Percentiles rank a stretch among this genome's conserved stretches.
Evolutionary conservation across 495 filamentous ascomycete genomes (phyloP).

Genomic region (Aspergillus avenaceus): DNA sequence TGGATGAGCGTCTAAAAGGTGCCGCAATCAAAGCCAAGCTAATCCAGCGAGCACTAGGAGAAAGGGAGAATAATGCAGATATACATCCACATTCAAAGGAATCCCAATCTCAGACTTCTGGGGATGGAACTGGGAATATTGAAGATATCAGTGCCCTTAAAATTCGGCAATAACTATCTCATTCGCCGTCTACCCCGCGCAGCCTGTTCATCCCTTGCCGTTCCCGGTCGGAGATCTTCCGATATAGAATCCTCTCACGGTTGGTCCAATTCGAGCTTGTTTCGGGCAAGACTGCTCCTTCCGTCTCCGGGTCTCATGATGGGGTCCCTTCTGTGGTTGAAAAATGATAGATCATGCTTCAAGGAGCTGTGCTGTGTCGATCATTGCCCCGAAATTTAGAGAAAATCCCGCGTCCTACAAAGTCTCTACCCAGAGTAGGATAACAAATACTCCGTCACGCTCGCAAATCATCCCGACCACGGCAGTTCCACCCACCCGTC

Average conservation of each 20-base stretch:
- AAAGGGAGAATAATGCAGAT: constrained; percentile 35
- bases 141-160: constrained; percentile 50
- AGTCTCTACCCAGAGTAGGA: too few relatives aligned
- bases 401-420: neutral
- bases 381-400: neutral
- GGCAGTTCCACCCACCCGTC: too few relatives aligned
- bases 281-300: neutral
- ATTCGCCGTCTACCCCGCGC: neutral
- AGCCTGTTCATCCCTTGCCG: neutral
- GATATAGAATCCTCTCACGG: neutral
- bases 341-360: neutral
- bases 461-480: too few relatives aligned
- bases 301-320: neutral
- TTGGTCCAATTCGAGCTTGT: neutral
- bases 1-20: constrained; percentile 77
- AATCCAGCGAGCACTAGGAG: constrained; percentile 68
- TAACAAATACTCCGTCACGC: too few relatives aligned
- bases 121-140: constrained; percentile 49
- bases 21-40: constrained; percentile 78
- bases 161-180: constrained; percentile 38
- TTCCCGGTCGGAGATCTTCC: neutral
- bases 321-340: neutral
- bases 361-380: neutral
- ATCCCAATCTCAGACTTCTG: constrained; percentile 12
- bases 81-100: constrained; percentile 25